Base-by-base conservation (phyloP, 192 early-diverging fungal species). In the Entrophospora sp. region DNA sequence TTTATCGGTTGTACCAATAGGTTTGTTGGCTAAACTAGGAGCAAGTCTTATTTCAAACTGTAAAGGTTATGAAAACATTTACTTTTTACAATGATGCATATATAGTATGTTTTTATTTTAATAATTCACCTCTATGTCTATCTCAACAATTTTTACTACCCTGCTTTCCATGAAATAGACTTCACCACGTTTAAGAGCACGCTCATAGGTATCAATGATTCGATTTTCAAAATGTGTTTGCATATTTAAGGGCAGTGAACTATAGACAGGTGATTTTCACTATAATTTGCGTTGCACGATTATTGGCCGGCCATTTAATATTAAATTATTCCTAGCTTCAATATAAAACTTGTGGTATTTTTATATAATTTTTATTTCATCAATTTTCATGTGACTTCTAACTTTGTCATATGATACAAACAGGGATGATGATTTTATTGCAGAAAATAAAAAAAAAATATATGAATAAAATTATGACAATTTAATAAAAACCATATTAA, bases 41-140 rank as follows among this genome's bases (percentile, higher is more conserved):
- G 73, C 81, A 57, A 71, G 67, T 36, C 63, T 65, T 27, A 83
- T 60, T 51, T 79, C 64, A 59, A 77, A 81, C 79, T 83, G 59
- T n/a, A 52, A 37, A 12, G 13, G 48, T 30, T 31, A 14, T 28
- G 16, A 40, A 55, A 53, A 61, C 22, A 22, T 45, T 7, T 14
- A 7, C 0, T 3, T 32, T 31, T 14, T 31, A 9, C 16, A 13
- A 0, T 18, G 3, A 34, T 24, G 5, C 22, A 18, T 20, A 24
- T 4, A 18, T 20, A 3, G 3, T 1, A 14, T 5, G 18, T 5
- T 35, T 9, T 42, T 28, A 45, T 5, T 20, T 1, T 37, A 13
- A 4, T 34, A 18, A 49, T n/a, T 6, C 55, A 66, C 64, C 48
- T 66, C 52, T 12, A 66, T 44, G 12, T 22, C 49, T 9, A 55